phyloP scores from a whole-genome alignment of 805 yeast species.

The Ogataea paraovalis region DNA sequence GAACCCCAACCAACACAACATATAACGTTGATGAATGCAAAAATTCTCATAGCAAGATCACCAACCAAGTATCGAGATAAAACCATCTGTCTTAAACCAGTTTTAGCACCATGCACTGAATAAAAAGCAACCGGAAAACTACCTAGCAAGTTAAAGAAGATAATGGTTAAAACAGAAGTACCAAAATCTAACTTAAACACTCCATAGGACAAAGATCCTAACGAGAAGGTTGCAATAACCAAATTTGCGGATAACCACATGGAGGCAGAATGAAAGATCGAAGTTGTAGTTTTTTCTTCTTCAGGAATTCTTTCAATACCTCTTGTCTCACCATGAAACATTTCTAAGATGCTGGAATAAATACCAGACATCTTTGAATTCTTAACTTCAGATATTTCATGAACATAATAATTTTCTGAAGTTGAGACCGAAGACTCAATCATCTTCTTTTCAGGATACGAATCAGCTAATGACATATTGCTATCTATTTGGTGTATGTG shows the following conservation, averaged over 20 bases:
- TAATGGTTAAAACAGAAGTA: slow-evolving; percentile 59
- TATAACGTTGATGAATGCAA: slow-evolving; percentile 70
- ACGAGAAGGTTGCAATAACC: slow-evolving; percentile 79
- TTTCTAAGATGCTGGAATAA: slow-evolving; percentile 23
- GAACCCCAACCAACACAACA: slow-evolving; percentile 97
- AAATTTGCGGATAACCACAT: slow-evolving; percentile 92
- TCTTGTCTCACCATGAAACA: slow-evolving; percentile 50
- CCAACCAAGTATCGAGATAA: slow-evolving; percentile 77
- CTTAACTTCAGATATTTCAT: slow-evolving; percentile 19
- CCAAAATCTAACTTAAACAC: slow-evolving; percentile 69
- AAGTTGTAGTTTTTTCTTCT: slow-evolving; percentile 67
- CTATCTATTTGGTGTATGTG: not conserved
- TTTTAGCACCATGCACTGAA: slow-evolving; percentile 76
- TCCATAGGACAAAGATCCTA: slow-evolving; percentile 66
- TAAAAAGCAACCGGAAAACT: slow-evolving; percentile 75
- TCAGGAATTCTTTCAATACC: slow-evolving; percentile 83
- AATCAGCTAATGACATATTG: slow-evolving; percentile 4
- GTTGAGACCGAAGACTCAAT: slow-evolving; percentile 15
- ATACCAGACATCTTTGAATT: slow-evolving; percentile 11
- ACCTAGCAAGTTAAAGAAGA: slow-evolving; percentile 74
- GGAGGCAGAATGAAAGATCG: slow-evolving; percentile 66
- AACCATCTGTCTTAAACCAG: slow-evolving; percentile 87
- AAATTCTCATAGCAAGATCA: slow-evolving; percentile 66
- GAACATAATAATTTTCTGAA: slow-evolving; percentile 20
- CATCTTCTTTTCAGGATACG: slow-evolving; percentile 25